Base-by-base conservation (phyloP, 495 filamentous ascomycete species). In the Penicillium herquei region DNA sequence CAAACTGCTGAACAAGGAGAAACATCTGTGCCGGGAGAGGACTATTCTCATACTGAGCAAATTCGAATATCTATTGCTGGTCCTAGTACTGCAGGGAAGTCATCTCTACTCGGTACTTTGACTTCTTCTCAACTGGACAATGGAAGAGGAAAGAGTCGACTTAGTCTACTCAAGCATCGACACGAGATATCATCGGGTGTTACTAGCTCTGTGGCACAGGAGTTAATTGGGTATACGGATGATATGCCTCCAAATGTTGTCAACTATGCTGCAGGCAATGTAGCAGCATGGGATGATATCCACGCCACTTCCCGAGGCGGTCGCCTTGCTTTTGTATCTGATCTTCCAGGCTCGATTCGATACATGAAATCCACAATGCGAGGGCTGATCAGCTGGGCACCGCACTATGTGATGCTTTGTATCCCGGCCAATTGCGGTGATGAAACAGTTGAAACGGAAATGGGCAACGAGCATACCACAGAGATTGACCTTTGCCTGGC, bases 201-300 rank as follows among this genome's bases (percentile, higher is more conserved):
- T 54, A 98, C 95, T 12, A 96, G 90, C 64, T 97, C 92, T 6
- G 85, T 98, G 12, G 85, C 93, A 3, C 92, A 95, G 64, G 94
- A 97, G 67, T 79, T 98, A 8, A 83, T 98, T 54, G 94, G 95
- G 16, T 98, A 98, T 68, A 45, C 65, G 9, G 71, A 71, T 12
- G 54, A 64, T 48, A 40, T 45, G 7, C 53, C 65, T 3, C 50
- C 61, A 14, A 54, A 66, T 7, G 84, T 97, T 41, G 78, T 97
- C 71, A 98, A 96, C 62, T 97, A 93, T 67, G 85, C 88, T 1
- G 84, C 88, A 50, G 86, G 84, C 16, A 91, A 96, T 72, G 85
- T 96, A 49, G 88, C 92, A 40, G 90, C 88, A 33, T 98, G 94
- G 94, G 87, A 89, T 59, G 94, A 98, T 69, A 92, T 97, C 44